These are phyloP conservation scores for Gamsiella multidivaricata DNA, from an alignment of 192 early-diverging fungal genomes.

Conservation along the genomic window DNA sequence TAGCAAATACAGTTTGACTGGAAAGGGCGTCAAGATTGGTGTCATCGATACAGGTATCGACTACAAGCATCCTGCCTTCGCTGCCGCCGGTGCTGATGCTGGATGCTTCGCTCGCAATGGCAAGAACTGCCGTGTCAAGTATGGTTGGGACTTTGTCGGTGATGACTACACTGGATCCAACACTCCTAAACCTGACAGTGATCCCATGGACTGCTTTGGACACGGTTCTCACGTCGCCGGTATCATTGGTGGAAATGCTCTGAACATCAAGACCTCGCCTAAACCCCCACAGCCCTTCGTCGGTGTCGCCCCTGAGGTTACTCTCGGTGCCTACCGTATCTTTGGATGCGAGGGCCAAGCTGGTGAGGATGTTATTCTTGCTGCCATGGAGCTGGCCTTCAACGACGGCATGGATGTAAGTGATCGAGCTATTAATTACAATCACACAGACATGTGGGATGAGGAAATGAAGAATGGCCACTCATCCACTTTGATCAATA, in stretches of 20 bases:
- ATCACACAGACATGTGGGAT: too few relatives aligned
- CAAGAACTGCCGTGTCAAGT: constrained; percentile 63
- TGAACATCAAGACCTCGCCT: constrained; percentile 9
- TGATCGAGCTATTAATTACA: too few relatives aligned
- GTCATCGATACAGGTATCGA: constrained; percentile 70
- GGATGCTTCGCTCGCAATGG: constrained; percentile 72
- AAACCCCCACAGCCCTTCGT: constrained; percentile 31
- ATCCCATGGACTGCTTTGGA: constrained; percentile 64
- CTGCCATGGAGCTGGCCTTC: constrained; percentile 65
- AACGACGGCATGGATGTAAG: constrained; percentile 66
- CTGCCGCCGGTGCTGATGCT: constrained; percentile 41
- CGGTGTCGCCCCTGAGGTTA: constrained; percentile 84
- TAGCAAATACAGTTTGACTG: constrained; percentile 49
- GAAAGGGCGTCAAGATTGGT: constrained; percentile 63
- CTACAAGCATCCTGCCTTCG: constrained; percentile 72
- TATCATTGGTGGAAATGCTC: constrained; percentile 58
- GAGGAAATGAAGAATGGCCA: too few relatives aligned
- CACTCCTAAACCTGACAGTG: constrained; percentile 41
- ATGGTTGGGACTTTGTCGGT: constrained; percentile 71
- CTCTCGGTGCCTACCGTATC: constrained; percentile 72
- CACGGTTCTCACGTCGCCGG: constrained; percentile 67
- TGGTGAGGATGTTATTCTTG: constrained; percentile 67
- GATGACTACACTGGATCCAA: constrained; percentile 60
- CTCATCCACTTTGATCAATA: too few relatives aligned
- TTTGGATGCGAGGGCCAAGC: constrained; percentile 66